Evolutionary conservation across 305 asterid species (phyloP), one percentile per base, ranked within the genome.

Genomic region (Fraxinus greggii): DNA sequence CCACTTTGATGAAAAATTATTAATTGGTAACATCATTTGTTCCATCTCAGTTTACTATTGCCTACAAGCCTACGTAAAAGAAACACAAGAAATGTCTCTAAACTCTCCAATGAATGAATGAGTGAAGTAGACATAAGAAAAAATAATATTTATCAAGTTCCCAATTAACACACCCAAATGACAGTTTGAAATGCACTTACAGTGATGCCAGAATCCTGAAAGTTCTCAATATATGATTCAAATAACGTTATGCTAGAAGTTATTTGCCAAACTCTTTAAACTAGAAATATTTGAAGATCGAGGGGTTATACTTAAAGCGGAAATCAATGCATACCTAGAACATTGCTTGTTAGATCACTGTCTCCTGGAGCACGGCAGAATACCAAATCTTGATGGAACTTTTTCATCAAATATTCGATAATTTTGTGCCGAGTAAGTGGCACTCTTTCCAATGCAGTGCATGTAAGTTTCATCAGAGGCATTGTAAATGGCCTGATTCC

Each of bases 401-500:
- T 94, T 74, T 89, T 92, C 88, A 91, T 91, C 91, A 94, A 83
- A 78, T 88, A 59, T n/a, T 93, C 93, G 29, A 93, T 89, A 15
- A 92, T 73, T 88, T 88, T 93, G 4, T 85, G 77, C 33, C 98
- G 88, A 76, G 97, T 91, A 35, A 94, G 80, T 2, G 98, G 99
- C 67, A 96, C 97, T 88, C 98, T 94, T 88, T 96, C 99, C 65
- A 96, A 67, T 26, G 99, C 98, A 0, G 97, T 94, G 78, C 99
- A 94, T 7, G 98, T 91, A 85, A 93, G 97, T 91, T 86, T 90
- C 99, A 96, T 96, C 78, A 94, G 88, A 75, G 98, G 97, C 99
- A 94, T 92, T 26, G 97, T 93, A 81, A 94, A 93, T 29, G 98
- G 97, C 83, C 97, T 91, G 65, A 94, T 94, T 85, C 98, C 98